These are phyloP conservation scores for Crithidia sp. DNA, from an alignment of 208 protist species.

Conservation along the genomic window DNA sequence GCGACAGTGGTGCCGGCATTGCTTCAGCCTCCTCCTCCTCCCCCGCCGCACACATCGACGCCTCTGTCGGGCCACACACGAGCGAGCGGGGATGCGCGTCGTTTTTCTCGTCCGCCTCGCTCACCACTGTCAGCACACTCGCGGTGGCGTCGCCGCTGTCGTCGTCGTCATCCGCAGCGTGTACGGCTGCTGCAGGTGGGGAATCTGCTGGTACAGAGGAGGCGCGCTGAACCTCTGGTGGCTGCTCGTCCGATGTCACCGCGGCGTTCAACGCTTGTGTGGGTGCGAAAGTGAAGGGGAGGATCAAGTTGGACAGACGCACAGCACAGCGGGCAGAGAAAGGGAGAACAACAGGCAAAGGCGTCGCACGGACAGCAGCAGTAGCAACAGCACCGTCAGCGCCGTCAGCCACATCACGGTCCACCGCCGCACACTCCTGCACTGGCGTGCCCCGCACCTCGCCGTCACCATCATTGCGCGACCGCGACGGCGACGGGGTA, in stretches of 20 bases:
- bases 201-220: background rate
- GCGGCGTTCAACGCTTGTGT: no score
- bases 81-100: background rate
- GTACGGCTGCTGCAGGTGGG: background rate
- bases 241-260: no score
- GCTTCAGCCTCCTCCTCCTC: background rate
- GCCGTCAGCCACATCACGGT: no score
- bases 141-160: constrained; percentile 9
- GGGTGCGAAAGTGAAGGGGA: background rate
- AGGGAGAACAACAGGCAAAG: constrained; percentile 4
- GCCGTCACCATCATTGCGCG: background rate
- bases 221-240: no score
- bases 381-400: no score
- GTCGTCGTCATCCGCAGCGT: background rate
- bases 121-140: constrained; percentile 6
- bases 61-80: background rate
- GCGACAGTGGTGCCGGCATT: background rate
- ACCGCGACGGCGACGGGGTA: constrained; percentile 16
- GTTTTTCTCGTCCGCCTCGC: background rate
- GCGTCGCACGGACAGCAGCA: background rate
- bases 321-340: background rate
- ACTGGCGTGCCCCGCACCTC: background rate
- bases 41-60: constrained; percentile 1
- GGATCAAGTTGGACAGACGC: background rate
- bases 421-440: no score